phyloP scores from a whole-genome alignment of 2,329 filamentous ascomycete species.

The Hortaea werneckii region DNA sequence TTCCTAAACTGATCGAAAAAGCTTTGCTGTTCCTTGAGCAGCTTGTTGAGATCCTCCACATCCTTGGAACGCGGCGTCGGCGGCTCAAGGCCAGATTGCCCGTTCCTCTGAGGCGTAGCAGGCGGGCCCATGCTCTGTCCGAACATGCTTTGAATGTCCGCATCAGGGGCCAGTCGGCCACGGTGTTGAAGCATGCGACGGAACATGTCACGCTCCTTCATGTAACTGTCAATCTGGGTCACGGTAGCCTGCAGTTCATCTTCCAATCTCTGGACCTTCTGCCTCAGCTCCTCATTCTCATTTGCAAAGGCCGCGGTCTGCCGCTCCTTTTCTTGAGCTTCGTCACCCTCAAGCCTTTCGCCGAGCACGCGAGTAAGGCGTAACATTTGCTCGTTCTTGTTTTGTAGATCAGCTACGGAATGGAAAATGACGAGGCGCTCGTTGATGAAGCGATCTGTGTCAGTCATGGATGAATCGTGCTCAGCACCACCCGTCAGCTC shows the following conservation, averaged over 20 bases:
- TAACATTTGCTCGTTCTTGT: conserved; percentile 77
- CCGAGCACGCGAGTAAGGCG: conserved; percentile 75
- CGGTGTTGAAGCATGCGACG: conserved; percentile 80
- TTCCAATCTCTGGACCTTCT: conserved; percentile 65
- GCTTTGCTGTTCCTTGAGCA: conserved; percentile 76
- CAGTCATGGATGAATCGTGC: conserved; percentile 60
- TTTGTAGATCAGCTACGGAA: conserved; percentile 71
- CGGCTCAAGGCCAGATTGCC: conserved; percentile 16
- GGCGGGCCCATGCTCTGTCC: conserved; percentile 52
- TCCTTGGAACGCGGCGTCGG: conserved; percentile 44
- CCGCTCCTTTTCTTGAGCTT: conserved; percentile 55
- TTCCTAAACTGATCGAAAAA: conserved; percentile 86
- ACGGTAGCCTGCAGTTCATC: conserved; percentile 78
- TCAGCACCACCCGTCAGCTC: conserved; percentile 58
- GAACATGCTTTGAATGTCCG: conserved; percentile 57
- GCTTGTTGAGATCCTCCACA: conserved; percentile 61
- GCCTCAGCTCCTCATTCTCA: conserved; percentile 62
- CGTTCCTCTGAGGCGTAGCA: conserved; percentile 35
- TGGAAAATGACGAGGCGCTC: conserved; percentile 85
- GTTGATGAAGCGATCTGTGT: conserved; percentile 81
- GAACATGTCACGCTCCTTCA: conserved; percentile 96
- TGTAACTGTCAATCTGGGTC: conserved; percentile 81
- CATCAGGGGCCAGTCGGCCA: conserved; percentile 48
- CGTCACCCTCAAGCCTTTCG: conserved; percentile 82
- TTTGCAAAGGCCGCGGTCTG: conserved; percentile 45